Percentiles rank a stretch among this genome's conserved stretches.
These are phyloP conservation scores for Leucogyrophana mollusca DNA, from an alignment of 768 basidiomycete genomes.

Conservation along the genomic window DNA sequence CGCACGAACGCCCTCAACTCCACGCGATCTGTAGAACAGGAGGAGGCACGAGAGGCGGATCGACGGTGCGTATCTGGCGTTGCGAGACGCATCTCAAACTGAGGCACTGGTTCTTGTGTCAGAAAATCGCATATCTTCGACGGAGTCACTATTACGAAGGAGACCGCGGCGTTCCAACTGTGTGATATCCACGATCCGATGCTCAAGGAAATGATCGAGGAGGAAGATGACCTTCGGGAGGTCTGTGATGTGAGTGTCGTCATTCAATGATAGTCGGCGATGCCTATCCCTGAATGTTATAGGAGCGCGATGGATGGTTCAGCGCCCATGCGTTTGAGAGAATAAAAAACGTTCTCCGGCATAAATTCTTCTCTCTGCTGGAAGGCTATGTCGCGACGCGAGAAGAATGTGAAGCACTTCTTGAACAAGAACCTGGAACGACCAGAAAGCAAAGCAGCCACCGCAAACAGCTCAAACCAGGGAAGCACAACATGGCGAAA, in stretches of 20 bases:
- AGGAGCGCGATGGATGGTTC: constrained; percentile 93
- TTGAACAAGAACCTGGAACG: constrained; percentile 34
- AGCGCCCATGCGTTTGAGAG: constrained; percentile 70
- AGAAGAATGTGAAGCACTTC: constrained; percentile 68
- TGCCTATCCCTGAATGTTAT: background rate
- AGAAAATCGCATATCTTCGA: constrained; percentile 87
- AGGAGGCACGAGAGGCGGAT: constrained; percentile 29
- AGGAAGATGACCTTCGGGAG: constrained; percentile 65
- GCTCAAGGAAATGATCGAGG: constrained; percentile 77
- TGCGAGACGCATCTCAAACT: background rate
- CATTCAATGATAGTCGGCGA: background rate
- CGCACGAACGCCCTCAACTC: constrained; percentile 23
- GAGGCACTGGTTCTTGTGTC: background rate
- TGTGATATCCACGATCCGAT: constrained; percentile 90
- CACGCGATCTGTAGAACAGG: constrained; percentile 30
- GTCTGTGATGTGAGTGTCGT: constrained; percentile 68
- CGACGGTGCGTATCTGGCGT: constrained; percentile 22
- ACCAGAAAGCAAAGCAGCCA: constrained; percentile 37
- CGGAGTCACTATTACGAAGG: constrained; percentile 72
- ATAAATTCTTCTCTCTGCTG: constrained; percentile 80
- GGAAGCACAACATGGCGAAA: constrained; percentile 89
- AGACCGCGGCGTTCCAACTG: constrained; percentile 92
- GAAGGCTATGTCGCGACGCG: constrained; percentile 65
- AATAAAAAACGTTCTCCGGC: constrained; percentile 81
- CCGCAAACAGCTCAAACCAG: constrained; percentile 54